A percentile compares a stretch with the other conserved stretches of the same genome.
Evolutionary conservation across 192 early-diverging fungal species (phyloP).

Genomic region (Entomortierella beljakovae): DNA sequence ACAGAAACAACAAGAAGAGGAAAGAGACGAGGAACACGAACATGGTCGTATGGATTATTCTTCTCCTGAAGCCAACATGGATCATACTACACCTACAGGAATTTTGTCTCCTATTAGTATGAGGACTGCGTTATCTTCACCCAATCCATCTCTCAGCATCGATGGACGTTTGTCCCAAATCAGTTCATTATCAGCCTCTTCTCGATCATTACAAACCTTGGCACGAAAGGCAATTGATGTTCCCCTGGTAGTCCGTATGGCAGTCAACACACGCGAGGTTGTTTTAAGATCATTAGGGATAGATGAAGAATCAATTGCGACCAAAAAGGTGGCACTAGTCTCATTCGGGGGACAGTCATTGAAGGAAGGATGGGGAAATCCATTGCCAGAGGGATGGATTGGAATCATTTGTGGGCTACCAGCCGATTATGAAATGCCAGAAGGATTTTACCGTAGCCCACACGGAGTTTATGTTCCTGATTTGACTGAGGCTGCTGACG

Average conservation of each 20-base stretch:
- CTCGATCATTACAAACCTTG: slow-evolving; percentile 11
- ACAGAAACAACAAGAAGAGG: not conserved
- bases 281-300: slow-evolving; percentile 60
- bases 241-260: slow-evolving; percentile 67
- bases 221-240: slow-evolving; percentile 60
- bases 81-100: slow-evolving; percentile 27
- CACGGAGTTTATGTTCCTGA: slow-evolving; percentile 71
- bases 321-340: slow-evolving; percentile 62
- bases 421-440: slow-evolving; percentile 55
- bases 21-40: not conserved
- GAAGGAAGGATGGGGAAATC: slow-evolving; percentile 61
- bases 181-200: not conserved
- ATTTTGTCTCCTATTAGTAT: slow-evolving; percentile 32
- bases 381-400: slow-evolving; percentile 68
- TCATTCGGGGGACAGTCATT: slow-evolving; percentile 66
- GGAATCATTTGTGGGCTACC: slow-evolving; percentile 68
- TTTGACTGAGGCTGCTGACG: slow-evolving; percentile 67
- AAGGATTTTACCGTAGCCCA: slow-evolving; percentile 61
- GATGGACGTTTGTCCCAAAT: too few relatives aligned
- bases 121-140: slow-evolving; percentile 29
- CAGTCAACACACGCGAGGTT: slow-evolving; percentile 52
- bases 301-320: slow-evolving; percentile 54
- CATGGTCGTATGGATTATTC: slow-evolving; percentile 23
- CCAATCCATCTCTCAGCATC: slow-evolving; percentile 20
- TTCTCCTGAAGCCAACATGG: slow-evolving; percentile 29